Evolutionary conservation across 2,329 filamentous ascomycete species (phyloP), one percentile per base, ranked within the genome.

Genomic region (Acrodontium crateriforme): DNA sequence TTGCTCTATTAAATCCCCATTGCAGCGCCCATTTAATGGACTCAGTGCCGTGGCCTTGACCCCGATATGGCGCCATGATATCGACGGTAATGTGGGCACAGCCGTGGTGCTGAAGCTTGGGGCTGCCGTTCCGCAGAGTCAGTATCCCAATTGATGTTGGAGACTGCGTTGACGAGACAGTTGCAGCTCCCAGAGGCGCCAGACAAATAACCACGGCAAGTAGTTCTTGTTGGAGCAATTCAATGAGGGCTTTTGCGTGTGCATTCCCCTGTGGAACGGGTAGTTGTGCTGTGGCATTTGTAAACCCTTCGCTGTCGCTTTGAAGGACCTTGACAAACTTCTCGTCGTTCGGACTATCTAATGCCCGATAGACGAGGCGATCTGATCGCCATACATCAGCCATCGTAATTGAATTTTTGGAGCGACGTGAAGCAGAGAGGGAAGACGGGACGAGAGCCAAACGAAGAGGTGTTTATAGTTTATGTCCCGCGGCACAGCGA

Each of bases 1-100:
- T 57, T 1, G 52, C 60, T n/a, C 47, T 45, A 4, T 42, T 37
- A 35, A 68, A 68, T 0, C 56, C 56, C 54, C 62, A 67, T 14
- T 60, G 52, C 3, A 65, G 37, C 1, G 45, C 54, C 8, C 20
- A 22, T 22, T 8, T 10, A 12, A 22, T 20, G 20, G 20, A 5
- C 13, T 22, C 20, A 12, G 8, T n/a, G 20, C 20, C 20, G n/a
- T n/a, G n/a, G n/a, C n/a, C n/a, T n/a, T n/a, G n/a, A n/a, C n/a
- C n/a, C n/a, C n/a, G n/a, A n/a, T n/a, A n/a, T n/a, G n/a, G n/a
- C n/a, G n/a, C n/a, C n/a, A n/a, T n/a, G n/a, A n/a, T n/a, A n/a
- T n/a, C n/a, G n/a, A n/a, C n/a, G n/a, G n/a, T n/a, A n/a, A n/a
- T n/a, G n/a, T n/a, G n/a, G n/a, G n/a, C n/a, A n/a, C n/a, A n/a